Evolutionary conservation across 2,329 filamentous ascomycete genomes (phyloP).

Genomic region (Taxawa tesnikishii): DNA sequence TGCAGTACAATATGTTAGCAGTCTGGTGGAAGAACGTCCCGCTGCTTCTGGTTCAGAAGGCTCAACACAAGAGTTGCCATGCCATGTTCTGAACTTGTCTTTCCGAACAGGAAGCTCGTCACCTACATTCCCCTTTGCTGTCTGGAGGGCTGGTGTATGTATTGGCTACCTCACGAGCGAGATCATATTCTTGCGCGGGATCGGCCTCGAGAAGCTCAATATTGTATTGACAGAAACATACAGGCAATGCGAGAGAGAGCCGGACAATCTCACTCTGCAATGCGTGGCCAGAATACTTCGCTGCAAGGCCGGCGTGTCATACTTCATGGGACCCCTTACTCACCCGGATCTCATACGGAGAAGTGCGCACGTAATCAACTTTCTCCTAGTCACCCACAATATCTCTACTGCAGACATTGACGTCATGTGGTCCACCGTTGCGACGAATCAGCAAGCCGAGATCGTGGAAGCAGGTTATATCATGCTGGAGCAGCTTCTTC

Average conservation of each 20-base stretch:
- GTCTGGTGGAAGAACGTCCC: background rate
- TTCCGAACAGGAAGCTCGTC: background rate
- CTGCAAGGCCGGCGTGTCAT: slow-evolving; percentile 62
- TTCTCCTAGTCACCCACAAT: slow-evolving; percentile 65
- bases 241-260: slow-evolving; percentile 27
- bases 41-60: too few relatives aligned
- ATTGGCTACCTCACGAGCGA: slow-evolving; percentile 66
- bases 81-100: background rate
- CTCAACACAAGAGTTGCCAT: background rate
- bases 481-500: slow-evolving; percentile 45
- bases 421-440: slow-evolving; percentile 72
- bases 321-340: slow-evolving; percentile 80
- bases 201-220: slow-evolving; percentile 65
- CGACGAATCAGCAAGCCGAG: slow-evolving; percentile 68
- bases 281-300: slow-evolving; percentile 60
- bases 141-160: slow-evolving; percentile 2
- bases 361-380: slow-evolving; percentile 74
- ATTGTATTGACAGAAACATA: slow-evolving; percentile 56
- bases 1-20: background rate
- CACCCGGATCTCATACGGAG: slow-evolving; percentile 81
- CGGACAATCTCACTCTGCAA: slow-evolving; percentile 47
- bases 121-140: background rate
- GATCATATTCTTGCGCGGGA: slow-evolving; percentile 81
- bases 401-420: slow-evolving; percentile 65
- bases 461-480: slow-evolving; percentile 68